Percentiles rank a stretch among this genome's conserved stretches.
Conservation (phyloP, 768 basidiomycete species). For the Pisolithus albus region DNA sequence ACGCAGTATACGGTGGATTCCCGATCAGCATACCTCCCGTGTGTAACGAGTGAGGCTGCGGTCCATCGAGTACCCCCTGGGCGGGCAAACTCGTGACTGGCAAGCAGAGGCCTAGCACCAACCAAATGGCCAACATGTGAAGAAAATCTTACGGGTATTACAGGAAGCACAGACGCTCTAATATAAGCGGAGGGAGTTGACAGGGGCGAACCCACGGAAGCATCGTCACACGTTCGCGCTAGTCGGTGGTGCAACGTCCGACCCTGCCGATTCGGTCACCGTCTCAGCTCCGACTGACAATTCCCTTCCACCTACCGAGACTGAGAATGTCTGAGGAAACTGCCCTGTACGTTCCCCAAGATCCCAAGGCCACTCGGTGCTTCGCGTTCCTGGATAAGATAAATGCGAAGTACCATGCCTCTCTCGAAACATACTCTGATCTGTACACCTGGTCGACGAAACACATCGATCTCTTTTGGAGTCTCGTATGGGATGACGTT, state of each 20-base stretch:
- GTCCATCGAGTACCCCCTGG: slow-evolving; percentile 34
- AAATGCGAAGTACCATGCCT: slow-evolving; percentile 41
- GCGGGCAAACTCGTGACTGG: slow-evolving; percentile 29
- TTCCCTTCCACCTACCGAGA: not conserved
- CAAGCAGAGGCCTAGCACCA: slow-evolving; percentile 2
- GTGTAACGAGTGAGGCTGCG: slow-evolving; percentile 7
- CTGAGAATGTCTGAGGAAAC: slow-evolving; percentile 6
- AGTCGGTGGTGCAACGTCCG: not conserved
- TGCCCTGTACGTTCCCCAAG: slow-evolving; percentile 40
- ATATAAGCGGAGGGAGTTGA: not conserved
- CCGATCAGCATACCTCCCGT: slow-evolving; percentile 22
- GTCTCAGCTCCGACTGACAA: not conserved
- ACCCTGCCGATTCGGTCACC: not conserved
- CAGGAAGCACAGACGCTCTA: not conserved
- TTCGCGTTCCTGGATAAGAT: slow-evolving; percentile 44
- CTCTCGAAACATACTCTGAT: slow-evolving; percentile 51
- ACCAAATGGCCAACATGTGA: not conserved
- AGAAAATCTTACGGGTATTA: not conserved
- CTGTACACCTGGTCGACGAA: slow-evolving; percentile 61
- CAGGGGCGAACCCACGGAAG: too few relatives aligned
- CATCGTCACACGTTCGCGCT: not conserved
- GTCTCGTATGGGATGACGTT: slow-evolving; percentile 64
- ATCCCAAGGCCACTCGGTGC: slow-evolving; percentile 37
- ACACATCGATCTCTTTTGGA: slow-evolving; percentile 63
- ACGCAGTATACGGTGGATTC: not conserved